Evolutionary conservation across 2,329 filamentous ascomycete genomes (phyloP), one percentile per base, ranked within the genome.

Genomic region (Neofusicoccum umdonicola): DNA sequence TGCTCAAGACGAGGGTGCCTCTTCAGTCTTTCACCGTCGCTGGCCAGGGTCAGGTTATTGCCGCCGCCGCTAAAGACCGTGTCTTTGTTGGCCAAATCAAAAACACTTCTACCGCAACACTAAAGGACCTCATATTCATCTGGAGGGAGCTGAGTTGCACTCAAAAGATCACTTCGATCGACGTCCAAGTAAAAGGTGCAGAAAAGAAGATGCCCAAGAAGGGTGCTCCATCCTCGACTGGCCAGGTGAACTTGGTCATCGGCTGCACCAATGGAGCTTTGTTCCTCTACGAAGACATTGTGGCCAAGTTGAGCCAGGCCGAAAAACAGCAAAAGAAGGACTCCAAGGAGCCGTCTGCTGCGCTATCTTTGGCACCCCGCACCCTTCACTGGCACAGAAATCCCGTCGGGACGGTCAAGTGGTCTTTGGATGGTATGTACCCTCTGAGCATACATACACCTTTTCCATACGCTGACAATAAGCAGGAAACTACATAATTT

Each of bases 321-420:
- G 79, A 81, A 63, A 74, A 72, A 35, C 56, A 71, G 39, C 42
- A 47, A 27, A 60, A 60, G 56, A 60, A 60, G 56, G 56, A 31
- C 17, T 13, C 41, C 3, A 76, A 77, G 60, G 68, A 68, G 72
- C 79, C n/a, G 64, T 81, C 69, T 77, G 79, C 72, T 63, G 73
- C 63, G 37, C 39, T 31, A 13, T 41, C 41, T 34, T 71, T 67
- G 83, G 13, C 85, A 45, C 82, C 85, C 19, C 87, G 89, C 64
- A 90, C 89, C 68, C 82, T 93, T 62, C 95, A 98, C 76, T 99
- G 95, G 95, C 95, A 99, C 77, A 86, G 93, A 70, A 88, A 89
- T 70, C 87, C 89, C 56, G 93, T 97, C 8, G 89, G 90, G 70
- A 85, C 91, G 9, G 83, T 97, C 65, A 96, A 95, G 77, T 98